phyloP scores from a whole-genome alignment of 2,329 filamentous ascomycete species.

The Coniochaeta sp. region DNA sequence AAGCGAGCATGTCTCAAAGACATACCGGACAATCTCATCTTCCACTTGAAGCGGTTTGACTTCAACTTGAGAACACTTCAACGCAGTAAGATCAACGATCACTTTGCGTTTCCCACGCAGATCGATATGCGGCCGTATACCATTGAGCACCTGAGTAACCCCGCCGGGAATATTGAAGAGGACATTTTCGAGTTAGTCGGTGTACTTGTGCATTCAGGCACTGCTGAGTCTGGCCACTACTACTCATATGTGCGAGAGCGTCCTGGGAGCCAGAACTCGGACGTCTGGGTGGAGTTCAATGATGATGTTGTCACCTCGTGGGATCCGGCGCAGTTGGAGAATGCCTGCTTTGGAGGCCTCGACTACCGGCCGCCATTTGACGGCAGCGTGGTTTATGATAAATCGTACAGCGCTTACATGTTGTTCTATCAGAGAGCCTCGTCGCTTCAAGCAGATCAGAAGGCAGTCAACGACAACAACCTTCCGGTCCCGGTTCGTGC shows the following conservation, averaged over 20 bases:
- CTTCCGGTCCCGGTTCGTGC: conserved; percentile 35
- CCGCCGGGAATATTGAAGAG: conserved; percentile 43
- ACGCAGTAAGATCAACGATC: conserved; percentile 90
- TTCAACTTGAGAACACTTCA: conserved; percentile 71
- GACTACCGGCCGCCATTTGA: conserved; percentile 45
- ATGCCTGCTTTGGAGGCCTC: conserved; percentile 71
- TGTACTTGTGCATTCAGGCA: conserved; percentile 86
- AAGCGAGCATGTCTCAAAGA: conserved; percentile 89
- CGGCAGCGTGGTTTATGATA: conserved; percentile 45
- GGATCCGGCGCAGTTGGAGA: conserved; percentile 65
- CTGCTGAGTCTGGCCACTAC: conserved; percentile 91
- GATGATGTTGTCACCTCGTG: conserved; percentile 76
- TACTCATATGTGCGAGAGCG: conserved; percentile 91
- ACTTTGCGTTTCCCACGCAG: conserved; percentile 76
- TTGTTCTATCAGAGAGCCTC: conserved; percentile 86
- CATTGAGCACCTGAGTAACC: conserved; percentile 69
- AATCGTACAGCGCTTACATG: conserved; percentile 90
- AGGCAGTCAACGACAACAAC: conserved; percentile 29
- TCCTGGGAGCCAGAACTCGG: conserved; percentile 36
- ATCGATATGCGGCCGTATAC: conserved; percentile 90
- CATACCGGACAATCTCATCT: conserved; percentile 88
- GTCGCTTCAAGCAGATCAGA: conserved; percentile 48
- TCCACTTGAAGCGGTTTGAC: conserved; percentile 85
- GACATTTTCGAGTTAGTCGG: conserved; percentile 94
- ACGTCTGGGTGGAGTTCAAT: conserved; percentile 85